A percentile compares a stretch with the other conserved stretches of the same genome.
These are phyloP conservation scores for Sugiyamaella smithiae DNA, from an alignment of 805 yeast genomes.

Conservation along the genomic window DNA sequence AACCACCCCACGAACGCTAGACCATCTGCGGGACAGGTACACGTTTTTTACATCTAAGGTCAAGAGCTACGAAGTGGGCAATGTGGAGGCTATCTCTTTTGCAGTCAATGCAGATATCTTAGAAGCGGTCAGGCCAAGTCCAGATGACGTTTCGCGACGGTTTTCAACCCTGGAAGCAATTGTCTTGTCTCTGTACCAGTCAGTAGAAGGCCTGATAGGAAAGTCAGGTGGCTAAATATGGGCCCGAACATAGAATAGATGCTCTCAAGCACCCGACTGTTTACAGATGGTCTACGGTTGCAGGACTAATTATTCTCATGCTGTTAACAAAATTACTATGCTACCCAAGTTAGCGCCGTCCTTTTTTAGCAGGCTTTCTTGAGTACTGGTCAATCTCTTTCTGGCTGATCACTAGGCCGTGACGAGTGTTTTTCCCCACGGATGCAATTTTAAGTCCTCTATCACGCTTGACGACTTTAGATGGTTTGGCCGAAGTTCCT, in stretches of 20 bases:
- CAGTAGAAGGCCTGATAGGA: slow-evolving; percentile 7
- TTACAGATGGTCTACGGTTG: no score
- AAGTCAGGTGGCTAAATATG: slow-evolving; percentile 4
- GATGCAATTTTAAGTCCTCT: slow-evolving; percentile 75
- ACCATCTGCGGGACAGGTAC: slow-evolving; percentile 25
- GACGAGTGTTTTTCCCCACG: slow-evolving; percentile 73
- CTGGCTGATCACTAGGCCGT: slow-evolving; percentile 71
- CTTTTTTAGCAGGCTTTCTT: slow-evolving; percentile 1
- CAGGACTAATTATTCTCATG: no score
- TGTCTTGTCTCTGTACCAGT: slow-evolving; percentile 12
- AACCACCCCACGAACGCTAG: slow-evolving; percentile 28
- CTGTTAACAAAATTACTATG: no score
- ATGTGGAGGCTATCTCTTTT: not conserved
- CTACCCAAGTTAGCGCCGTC: no score
- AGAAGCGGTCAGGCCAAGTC: slow-evolving; percentile 11
- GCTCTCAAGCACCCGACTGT: no score
- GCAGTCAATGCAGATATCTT: slow-evolving; percentile 10
- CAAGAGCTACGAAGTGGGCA: slow-evolving; percentile 27
- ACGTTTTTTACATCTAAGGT: slow-evolving; percentile 25
- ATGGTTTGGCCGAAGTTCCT: slow-evolving; percentile 28
- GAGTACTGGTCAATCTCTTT: slow-evolving; percentile 52
- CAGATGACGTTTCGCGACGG: slow-evolving; percentile 18
- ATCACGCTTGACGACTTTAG: slow-evolving; percentile 53
- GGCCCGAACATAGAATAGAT: no score
- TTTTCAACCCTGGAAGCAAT: slow-evolving; percentile 20